Evolutionary conservation across 2,329 filamentous ascomycete genomes (phyloP).

Genomic region (Bipolaris cookei): DNA sequence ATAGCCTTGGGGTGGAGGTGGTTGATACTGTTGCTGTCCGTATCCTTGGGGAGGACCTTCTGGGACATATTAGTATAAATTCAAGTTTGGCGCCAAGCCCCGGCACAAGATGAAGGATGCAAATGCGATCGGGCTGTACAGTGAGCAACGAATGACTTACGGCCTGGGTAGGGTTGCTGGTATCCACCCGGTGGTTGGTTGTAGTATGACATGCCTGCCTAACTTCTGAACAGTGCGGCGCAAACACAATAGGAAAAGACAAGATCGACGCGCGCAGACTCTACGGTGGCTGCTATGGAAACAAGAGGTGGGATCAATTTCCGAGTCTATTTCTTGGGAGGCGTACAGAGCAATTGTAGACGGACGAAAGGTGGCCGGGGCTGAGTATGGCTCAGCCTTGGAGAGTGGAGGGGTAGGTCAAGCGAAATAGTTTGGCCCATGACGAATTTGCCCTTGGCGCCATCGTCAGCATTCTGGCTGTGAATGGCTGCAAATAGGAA

Average conservation of each 20-base stretch:
- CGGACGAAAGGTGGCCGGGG: constrained; percentile 2
- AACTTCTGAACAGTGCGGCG: neutral
- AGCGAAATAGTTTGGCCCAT: constrained; percentile 6
- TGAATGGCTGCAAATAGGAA: too few relatives aligned
- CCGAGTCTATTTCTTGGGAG: neutral
- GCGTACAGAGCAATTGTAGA: neutral
- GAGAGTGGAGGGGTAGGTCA: constrained; percentile 7
- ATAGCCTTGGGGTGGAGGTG: constrained; percentile 29
- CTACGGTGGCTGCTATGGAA: neutral
- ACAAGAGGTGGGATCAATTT: neutral
- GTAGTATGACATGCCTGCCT: constrained; percentile 35
- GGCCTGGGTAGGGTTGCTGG: constrained; percentile 37
- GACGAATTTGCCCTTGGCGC: constrained; percentile 12
- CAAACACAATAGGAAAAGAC: neutral
- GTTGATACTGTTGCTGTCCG: constrained; percentile 25
- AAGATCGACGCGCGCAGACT: neutral
- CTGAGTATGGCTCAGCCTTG: constrained; percentile 12
- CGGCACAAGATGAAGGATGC: constrained; percentile 9
- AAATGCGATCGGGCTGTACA: constrained; percentile 15
- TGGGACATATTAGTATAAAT: constrained; percentile 33
- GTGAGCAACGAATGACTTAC: constrained; percentile 32
- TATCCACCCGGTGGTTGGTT: constrained; percentile 39
- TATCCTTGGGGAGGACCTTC: constrained; percentile 38
- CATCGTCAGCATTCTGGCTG: neutral
- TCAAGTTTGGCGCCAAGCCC: constrained; percentile 25